Evolutionary conservation across 164 flowering plant genomes (phyloP).

Genomic region (Chimonanthus salicifolius): DNA sequence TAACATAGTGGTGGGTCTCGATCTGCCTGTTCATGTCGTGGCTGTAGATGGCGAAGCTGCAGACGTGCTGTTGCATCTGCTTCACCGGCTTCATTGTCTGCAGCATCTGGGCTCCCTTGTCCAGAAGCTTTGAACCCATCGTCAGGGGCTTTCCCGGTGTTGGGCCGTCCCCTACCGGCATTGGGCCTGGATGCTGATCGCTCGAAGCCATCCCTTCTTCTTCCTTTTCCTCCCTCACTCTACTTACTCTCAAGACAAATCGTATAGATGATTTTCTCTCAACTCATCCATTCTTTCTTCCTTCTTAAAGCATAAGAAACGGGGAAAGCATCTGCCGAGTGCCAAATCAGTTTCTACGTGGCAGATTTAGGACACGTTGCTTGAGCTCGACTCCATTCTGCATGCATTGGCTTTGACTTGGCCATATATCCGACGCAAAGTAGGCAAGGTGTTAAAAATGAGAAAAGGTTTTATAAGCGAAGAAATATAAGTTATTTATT

Average conservation of each 20-base stretch:
- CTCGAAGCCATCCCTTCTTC: slow-evolving; percentile 45
- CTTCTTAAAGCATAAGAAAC: no score
- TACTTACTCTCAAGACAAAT: background rate
- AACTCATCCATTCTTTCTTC: no score
- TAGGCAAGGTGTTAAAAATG: no score
- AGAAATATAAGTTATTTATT: no score
- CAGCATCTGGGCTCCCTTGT: slow-evolving; percentile 64
- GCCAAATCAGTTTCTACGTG: no score
- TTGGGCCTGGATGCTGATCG: slow-evolving; percentile 26
- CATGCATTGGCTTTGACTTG: no score
- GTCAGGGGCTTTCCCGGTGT: slow-evolving; percentile 50
- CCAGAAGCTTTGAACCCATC: slow-evolving; percentile 37
- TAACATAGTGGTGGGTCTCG: slow-evolving; percentile 71
- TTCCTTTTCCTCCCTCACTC: background rate
- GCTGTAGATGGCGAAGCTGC: slow-evolving; percentile 70
- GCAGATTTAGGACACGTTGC: no score
- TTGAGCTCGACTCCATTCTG: no score
- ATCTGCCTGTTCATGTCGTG: slow-evolving; percentile 85
- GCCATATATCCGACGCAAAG: no score
- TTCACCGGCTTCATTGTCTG: slow-evolving; percentile 74
- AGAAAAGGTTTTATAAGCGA: no score
- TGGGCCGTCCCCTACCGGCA: slow-evolving; percentile 12
- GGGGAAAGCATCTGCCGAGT: no score
- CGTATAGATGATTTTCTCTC: no score
- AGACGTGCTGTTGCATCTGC: slow-evolving; percentile 59